A percentile compares a stretch with the other conserved stretches of the same genome.
These are phyloP conservation scores for Thermochaetoides thermophila DNA, from an alignment of 495 filamentous ascomycete species.

Conservation along the genomic window DNA sequence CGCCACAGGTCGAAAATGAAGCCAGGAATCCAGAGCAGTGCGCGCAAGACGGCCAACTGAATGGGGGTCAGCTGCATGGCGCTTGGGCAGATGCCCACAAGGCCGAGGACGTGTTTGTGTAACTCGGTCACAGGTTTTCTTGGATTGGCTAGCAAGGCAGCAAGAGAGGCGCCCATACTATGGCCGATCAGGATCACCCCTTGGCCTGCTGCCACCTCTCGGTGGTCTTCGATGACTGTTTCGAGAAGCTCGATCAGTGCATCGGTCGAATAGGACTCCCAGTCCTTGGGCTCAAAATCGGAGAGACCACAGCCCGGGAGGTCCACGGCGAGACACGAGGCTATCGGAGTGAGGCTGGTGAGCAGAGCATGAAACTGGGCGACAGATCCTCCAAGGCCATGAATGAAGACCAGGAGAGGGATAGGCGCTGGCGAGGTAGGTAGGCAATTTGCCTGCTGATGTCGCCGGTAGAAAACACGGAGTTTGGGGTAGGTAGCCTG, in stretches of 20 bases:
- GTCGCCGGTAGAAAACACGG: constrained; percentile 69
- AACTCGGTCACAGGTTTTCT: constrained; percentile 30
- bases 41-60: constrained; percentile 35
- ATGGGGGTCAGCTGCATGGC: constrained; percentile 44
- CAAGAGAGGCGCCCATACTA: constrained; percentile 73
- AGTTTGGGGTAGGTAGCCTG: constrained; percentile 58
- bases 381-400: constrained; percentile 79
- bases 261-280: constrained; percentile 67
- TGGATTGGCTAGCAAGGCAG: constrained; percentile 56
- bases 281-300: constrained; percentile 49
- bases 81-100: constrained; percentile 68
- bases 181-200: constrained; percentile 71
- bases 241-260: constrained; percentile 61
- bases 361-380: constrained; percentile 78
- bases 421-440: constrained; percentile 54
- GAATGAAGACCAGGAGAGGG: constrained; percentile 80
- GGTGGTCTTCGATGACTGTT: constrained; percentile 54
- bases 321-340: constrained; percentile 82
- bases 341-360: constrained; percentile 66
- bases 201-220: constrained; percentile 50
- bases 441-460: constrained; percentile 65
- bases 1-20: constrained; percentile 66
- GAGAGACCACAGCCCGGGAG: constrained; percentile 80
- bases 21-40: constrained; percentile 49
- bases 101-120: constrained; percentile 51